A percentile compares a stretch with the other conserved stretches of the same genome.
Conservation (phyloP, 441 rosid genomes). For the Sinapis alba region DNA sequence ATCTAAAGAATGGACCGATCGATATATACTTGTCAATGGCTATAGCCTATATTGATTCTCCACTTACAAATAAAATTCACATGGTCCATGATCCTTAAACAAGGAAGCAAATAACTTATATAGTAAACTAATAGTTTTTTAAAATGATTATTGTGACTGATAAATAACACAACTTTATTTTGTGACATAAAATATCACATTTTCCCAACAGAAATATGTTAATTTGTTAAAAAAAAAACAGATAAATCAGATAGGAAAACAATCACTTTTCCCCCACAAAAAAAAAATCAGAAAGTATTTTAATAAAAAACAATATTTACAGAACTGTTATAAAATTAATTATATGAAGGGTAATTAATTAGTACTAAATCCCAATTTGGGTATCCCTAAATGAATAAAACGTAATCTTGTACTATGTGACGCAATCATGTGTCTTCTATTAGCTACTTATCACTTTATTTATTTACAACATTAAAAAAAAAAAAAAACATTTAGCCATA, state of each 20-base stretch:
- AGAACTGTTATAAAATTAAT: not conserved
- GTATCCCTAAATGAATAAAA: not conserved
- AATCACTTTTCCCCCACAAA: not conserved
- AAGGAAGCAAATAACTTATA: not conserved
- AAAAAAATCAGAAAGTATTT: not conserved
- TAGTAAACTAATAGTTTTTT: not conserved
- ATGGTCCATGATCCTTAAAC: not conserved
- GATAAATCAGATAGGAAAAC: not conserved
- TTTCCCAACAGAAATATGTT: not conserved
- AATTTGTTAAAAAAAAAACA: not conserved
- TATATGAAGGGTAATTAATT: not conserved
- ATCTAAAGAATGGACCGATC: conserved; percentile 6
- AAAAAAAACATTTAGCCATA: not conserved
- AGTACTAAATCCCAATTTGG: not conserved
- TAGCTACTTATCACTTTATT: not conserved
- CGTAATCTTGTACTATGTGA: not conserved
- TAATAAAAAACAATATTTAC: not conserved
- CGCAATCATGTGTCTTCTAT: not conserved
- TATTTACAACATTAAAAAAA: not conserved
- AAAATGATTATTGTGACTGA: not conserved
- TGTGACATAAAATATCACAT: not conserved
- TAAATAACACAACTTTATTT: not conserved
- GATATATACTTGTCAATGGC: conserved; percentile 22
- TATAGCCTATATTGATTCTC: conserved; percentile 10
- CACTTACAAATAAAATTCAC: not conserved